phyloP scores from a whole-genome alignment of 139 green algal genomes.

The Coelastrella sp. region DNA sequence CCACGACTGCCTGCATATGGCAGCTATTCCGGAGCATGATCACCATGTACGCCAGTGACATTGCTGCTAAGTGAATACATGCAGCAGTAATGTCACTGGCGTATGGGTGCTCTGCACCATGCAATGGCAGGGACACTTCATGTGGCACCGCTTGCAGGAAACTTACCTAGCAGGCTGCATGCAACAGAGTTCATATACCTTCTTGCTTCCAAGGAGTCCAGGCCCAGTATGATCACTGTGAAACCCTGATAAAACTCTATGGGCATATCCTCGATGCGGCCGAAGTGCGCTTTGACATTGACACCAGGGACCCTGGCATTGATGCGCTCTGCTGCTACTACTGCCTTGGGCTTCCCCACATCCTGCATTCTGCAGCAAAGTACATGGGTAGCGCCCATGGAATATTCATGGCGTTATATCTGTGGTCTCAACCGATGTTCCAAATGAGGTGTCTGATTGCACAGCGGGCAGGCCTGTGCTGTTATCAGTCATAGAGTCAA shows the following conservation, averaged over 20 bases:
- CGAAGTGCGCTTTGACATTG: slow-evolving; percentile 85
- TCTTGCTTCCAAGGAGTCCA: slow-evolving; percentile 97
- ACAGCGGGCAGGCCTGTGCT: too few relatives aligned
- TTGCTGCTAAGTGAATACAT: too few relatives aligned
- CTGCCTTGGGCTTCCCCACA: slow-evolving; percentile 95
- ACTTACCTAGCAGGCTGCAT: slow-evolving; percentile 94
- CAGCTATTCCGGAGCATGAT: too few relatives aligned
- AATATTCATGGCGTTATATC: too few relatives aligned
- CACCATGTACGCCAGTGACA: too few relatives aligned
- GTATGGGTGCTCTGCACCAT: too few relatives aligned
- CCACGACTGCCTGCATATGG: too few relatives aligned
- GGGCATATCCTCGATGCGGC: slow-evolving; percentile 96
- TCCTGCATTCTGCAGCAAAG: slow-evolving; percentile 81
- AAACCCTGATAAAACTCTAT: slow-evolving; percentile 94
- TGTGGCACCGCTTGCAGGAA: neutral
- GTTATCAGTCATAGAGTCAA: too few relatives aligned
- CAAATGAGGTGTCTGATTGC: too few relatives aligned
- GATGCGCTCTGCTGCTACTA: slow-evolving; percentile 88
- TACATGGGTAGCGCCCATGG: neutral
- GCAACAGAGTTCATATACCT: slow-evolving; percentile 97
- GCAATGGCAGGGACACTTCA: too few relatives aligned
- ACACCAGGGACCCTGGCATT: slow-evolving; percentile 86
- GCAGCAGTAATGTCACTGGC: too few relatives aligned
- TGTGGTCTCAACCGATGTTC: too few relatives aligned
- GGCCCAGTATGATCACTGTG: slow-evolving; percentile 93